These are phyloP conservation scores for Pestalotiopsis sp. DNA, from an alignment of 2,329 filamentous ascomycete species.

Conservation along the genomic window DNA sequence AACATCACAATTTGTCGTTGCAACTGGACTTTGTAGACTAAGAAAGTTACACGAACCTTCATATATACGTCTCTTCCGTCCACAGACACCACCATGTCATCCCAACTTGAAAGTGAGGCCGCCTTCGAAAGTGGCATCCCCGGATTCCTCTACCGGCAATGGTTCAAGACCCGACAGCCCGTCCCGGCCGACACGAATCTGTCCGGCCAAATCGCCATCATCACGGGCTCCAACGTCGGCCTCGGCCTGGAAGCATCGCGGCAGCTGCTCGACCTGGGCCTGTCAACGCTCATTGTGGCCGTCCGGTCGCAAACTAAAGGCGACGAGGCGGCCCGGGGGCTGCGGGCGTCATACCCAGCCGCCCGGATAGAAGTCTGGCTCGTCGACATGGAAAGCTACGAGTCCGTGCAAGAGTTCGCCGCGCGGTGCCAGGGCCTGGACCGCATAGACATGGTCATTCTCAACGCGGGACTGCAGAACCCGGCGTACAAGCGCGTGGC, in stretches of 20 bases:
- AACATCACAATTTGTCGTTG: too few relatives aligned
- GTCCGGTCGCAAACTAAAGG: conserved; percentile 47
- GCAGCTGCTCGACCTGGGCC: conserved; percentile 39
- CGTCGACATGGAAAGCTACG: conserved; percentile 50
- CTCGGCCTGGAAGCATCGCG: conserved; percentile 48
- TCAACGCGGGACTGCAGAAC: conserved; percentile 39
- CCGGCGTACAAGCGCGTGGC: background rate
- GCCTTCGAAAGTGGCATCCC: conserved; percentile 12
- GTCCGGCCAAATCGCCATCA: conserved; percentile 36
- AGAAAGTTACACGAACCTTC: too few relatives aligned
- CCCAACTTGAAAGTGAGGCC: conserved; percentile 9
- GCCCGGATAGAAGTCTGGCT: conserved; percentile 50
- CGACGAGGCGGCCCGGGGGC: conserved; percentile 38
- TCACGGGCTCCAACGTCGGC: conserved; percentile 53
- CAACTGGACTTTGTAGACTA: too few relatives aligned
- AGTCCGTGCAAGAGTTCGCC: conserved; percentile 46
- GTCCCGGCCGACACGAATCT: conserved; percentile 5
- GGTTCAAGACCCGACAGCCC: conserved; percentile 3
- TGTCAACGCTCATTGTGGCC: conserved; percentile 48
- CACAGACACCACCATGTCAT: background rate
- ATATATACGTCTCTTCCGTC: too few relatives aligned
- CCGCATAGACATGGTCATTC: conserved; percentile 45
- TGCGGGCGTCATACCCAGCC: conserved; percentile 30
- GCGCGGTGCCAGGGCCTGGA: conserved; percentile 31
- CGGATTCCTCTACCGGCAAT: conserved; percentile 13